Percentiles rank a stretch among this genome's conserved stretches.
Evolutionary conservation across 352 stramenopile species (phyloP).

Genomic region (Globisporangium cylindrosporum): DNA sequence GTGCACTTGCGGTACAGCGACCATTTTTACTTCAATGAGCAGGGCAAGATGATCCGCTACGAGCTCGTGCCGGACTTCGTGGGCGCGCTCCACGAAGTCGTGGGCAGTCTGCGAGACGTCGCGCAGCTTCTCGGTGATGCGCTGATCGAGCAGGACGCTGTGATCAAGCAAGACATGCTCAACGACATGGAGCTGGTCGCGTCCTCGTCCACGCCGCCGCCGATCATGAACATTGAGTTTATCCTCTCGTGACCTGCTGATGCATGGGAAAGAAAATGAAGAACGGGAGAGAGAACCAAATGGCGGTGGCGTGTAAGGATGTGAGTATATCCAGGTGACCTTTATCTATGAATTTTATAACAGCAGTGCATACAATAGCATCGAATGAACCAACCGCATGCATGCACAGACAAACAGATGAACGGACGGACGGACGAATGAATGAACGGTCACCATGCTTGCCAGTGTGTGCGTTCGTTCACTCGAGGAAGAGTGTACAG

Average conservation of each 20-base stretch:
- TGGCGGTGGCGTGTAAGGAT: background rate
- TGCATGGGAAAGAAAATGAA: background rate
- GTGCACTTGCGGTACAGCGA: constrained; percentile 38
- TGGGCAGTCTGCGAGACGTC: constrained; percentile 36
- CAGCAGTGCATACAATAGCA: background rate
- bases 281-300: background rate
- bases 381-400: background rate
- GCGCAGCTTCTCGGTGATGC: constrained; percentile 33
- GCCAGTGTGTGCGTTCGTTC: too few relatives aligned
- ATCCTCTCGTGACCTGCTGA: constrained; percentile 22
- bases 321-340: background rate
- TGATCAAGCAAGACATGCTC: constrained; percentile 21
- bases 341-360: background rate
- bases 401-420: too few relatives aligned
- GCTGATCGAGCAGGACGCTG: constrained; percentile 26
- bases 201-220: background rate
- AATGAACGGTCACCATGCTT: too few relatives aligned
- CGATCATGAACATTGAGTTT: constrained; percentile 25
- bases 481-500: too few relatives aligned
- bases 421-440: too few relatives aligned
- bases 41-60: constrained; percentile 27
- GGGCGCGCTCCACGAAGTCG: constrained; percentile 30
- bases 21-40: constrained; percentile 38
- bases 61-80: constrained; percentile 39
- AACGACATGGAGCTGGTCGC: constrained; percentile 2